Percentiles rank a stretch among this genome's conserved stretches.
phyloP scores from a whole-genome alignment of 352 stramenopile species.

The Phytophthora tubulina region DNA sequence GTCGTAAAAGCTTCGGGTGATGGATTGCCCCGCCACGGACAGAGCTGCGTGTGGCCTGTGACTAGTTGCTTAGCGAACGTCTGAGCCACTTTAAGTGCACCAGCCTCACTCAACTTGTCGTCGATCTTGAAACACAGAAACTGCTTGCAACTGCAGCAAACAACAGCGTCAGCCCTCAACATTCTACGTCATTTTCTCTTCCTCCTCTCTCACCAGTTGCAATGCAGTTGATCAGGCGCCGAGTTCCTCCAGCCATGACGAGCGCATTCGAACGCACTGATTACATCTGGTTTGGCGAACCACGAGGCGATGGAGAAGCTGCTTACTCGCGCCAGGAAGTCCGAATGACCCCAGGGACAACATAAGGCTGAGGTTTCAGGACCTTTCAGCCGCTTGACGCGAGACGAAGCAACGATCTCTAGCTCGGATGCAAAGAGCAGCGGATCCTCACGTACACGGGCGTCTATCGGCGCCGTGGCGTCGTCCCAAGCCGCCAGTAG shows the following conservation, averaged over 20 bases:
- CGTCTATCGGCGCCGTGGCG: slow-evolving; percentile 47
- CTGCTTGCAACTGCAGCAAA: slow-evolving; percentile 49
- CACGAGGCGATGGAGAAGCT: slow-evolving; percentile 68
- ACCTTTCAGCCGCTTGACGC: slow-evolving; percentile 10
- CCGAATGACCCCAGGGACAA: slow-evolving; percentile 57
- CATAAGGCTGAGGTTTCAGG: slow-evolving; percentile 14
- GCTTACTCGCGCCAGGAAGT: slow-evolving; percentile 61
- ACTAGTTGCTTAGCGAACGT: slow-evolving; percentile 56
- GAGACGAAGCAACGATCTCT: not conserved
- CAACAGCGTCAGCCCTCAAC: slow-evolving; percentile 7
- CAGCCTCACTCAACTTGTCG: slow-evolving; percentile 51
- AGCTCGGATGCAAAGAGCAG: slow-evolving; percentile 24
- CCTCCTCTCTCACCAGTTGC: slow-evolving; percentile 37
- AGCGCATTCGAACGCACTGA: slow-evolving; percentile 59
- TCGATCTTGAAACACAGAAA: slow-evolving; percentile 69
- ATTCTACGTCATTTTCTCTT: not conserved
- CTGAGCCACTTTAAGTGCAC: slow-evolving; percentile 45
- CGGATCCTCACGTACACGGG: slow-evolving; percentile 32
- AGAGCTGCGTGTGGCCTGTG: slow-evolving; percentile 52
- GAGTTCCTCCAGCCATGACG: slow-evolving; percentile 67
- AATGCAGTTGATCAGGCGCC: slow-evolving; percentile 55
- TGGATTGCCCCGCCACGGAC: slow-evolving; percentile 69
- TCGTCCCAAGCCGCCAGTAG: slow-evolving; percentile 44
- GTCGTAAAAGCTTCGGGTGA: slow-evolving; percentile 64
- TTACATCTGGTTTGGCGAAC: slow-evolving; percentile 67